These are phyloP conservation scores for Triticum urartu DNA, from an alignment of 176 grass and related monocot species.

Conservation along the genomic window DNA sequence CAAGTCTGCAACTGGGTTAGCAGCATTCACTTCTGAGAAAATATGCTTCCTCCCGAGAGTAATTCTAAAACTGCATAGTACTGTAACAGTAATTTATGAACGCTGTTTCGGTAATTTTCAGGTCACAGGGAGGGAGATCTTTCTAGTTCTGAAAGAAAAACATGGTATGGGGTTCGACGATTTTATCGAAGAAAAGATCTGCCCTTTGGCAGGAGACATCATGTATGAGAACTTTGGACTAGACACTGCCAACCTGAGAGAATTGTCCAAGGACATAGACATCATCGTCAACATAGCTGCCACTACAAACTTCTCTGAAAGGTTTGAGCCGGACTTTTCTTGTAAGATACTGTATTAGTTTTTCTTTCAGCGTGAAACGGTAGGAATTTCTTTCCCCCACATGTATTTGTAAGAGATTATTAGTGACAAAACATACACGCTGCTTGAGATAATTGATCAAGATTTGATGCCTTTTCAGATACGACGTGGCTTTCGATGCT, in stretches of 20 bases:
- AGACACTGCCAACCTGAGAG: neutral
- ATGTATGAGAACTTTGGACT: neutral
- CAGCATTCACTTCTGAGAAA: neutral
- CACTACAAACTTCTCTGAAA: neutral
- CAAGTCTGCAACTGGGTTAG: neutral
- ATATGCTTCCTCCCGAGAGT: neutral
- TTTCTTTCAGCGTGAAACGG: too few species aligned
- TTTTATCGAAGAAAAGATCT: neutral
- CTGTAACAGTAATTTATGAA: neutral
- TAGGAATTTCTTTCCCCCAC: neutral
- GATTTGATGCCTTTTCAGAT: slow-evolving; percentile 20
- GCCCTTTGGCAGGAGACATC: neutral
- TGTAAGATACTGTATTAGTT: neutral
- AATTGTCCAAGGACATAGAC: neutral
- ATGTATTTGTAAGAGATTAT: neutral
- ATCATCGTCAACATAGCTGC: neutral
- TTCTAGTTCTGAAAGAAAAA: neutral
- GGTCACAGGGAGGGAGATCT: neutral
- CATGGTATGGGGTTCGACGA: neutral
- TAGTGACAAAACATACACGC: neutral
- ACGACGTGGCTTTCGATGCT: slow-evolving; percentile 49
- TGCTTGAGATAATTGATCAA: neutral
- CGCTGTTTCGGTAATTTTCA: neutral
- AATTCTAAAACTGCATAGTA: neutral
- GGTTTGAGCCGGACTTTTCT: neutral